Evolutionary conservation across 176 grass and related monocot genomes (phyloP).

Genomic region (Carex littledalei): DNA sequence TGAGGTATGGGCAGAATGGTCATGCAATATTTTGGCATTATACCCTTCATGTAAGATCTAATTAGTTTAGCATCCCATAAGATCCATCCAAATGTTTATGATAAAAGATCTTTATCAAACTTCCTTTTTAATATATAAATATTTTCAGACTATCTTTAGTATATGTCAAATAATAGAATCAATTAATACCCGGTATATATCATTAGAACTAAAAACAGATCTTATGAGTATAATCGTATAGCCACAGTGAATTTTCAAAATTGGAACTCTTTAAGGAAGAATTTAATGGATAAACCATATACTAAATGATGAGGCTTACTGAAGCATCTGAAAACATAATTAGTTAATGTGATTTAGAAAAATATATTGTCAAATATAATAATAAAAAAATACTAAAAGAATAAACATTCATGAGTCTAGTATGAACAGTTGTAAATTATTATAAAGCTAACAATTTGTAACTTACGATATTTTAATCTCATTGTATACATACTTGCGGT

Average conservation of each 20-base stretch:
- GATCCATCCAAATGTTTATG: neutral
- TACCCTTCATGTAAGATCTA: neutral
- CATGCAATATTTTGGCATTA: neutral
- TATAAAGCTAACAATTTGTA: neutral
- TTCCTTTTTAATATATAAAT: neutral
- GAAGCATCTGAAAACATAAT: neutral
- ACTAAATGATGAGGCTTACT: neutral
- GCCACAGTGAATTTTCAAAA: neutral
- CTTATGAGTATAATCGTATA: neutral
- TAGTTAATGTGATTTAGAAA: neutral
- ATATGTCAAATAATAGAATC: neutral
- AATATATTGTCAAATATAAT: neutral
- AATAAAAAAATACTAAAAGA: neutral
- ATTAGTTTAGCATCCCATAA: neutral
- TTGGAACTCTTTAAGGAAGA: neutral
- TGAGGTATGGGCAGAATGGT: neutral
- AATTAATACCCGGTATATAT: neutral
- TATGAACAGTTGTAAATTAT: too few relatives aligned
- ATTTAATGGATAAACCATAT: neutral
- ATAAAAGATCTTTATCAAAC: neutral
- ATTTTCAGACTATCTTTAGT: neutral
- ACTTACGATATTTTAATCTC: neutral
- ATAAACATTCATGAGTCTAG: neutral
- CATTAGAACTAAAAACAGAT: neutral
- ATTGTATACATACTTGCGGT: neutral